Evolutionary conservation across 805 yeast genomes (phyloP), one percentile per base, ranked within the genome.

Genomic region (Teunomyces lycoperdinae): DNA sequence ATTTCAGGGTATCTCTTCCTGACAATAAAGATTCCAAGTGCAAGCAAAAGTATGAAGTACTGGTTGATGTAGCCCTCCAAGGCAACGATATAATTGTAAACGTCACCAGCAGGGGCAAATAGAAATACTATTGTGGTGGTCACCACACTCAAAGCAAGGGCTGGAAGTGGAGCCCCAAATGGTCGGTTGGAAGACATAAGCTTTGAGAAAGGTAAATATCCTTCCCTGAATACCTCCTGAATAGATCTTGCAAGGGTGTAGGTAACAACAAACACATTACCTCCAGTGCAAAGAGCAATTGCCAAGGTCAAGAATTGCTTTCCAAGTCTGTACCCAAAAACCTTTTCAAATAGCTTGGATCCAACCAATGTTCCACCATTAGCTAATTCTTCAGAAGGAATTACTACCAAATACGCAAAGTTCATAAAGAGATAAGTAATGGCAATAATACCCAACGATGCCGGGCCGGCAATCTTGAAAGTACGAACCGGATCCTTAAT

Each of bases 221-320:
- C 87, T 54, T 82, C 87, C 48, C 85, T 68, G 53, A 83, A 81
- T 4, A 79, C 78, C 60, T 83, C 87, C 58, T 83, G 89, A 52
- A 79, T 79, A 68, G 79, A 77, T 58, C 89, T 69, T 0, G 86
- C 79, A 9, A 80, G 68, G 4, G 82, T 74, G 58, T 82, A 83
- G 13, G 81, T 54, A 1, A 80, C 84, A 9, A 83, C 87, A 60
- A 81, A 75, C 2, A 83, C 78, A 55, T 83, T 83, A 0, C 87
- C 85, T 1, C 79, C 80, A 4, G 87, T 74, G 34, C 83, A 79
- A n/a, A 82, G 48, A 0, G 86, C 85, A 26, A 83, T 77, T 0
- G 85, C 71, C 31, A 79, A 58, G 0, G 87, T 78, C 42, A 83
- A 70, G 40, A 83, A 64, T 50, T 74, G 77, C 39, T 78, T 70